Conservation (phyloP, 1,139 yeast species). For the Candida neerlandica region DNA sequence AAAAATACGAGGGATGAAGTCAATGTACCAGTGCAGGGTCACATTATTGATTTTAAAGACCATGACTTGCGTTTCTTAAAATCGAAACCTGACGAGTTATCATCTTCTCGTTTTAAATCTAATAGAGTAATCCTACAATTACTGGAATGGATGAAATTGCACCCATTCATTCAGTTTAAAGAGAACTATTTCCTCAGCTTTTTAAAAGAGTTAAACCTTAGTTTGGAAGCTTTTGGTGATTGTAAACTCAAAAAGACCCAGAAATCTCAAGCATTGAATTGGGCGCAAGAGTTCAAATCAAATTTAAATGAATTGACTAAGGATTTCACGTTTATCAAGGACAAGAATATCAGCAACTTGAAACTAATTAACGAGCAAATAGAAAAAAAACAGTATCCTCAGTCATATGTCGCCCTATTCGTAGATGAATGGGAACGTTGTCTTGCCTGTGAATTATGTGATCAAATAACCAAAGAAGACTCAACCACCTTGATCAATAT, state of each 20-base stretch:
- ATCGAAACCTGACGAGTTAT: slow-evolving; percentile 12
- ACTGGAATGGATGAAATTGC: slow-evolving; percentile 43
- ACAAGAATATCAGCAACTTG: neutral
- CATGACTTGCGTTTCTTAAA: slow-evolving; percentile 38
- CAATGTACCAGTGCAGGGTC: slow-evolving; percentile 26
- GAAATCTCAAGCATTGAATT: slow-evolving; percentile 21
- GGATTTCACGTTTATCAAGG: slow-evolving; percentile 18
- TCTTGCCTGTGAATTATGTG: slow-evolving; percentile 22
- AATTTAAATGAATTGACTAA: slow-evolving; percentile 21
- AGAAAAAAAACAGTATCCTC: slow-evolving; percentile 4
- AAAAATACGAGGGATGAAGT: slow-evolving; percentile 1
- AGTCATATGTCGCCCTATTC: slow-evolving; percentile 14
- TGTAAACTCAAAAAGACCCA: slow-evolving; percentile 14
- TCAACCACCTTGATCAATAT: slow-evolving; percentile 29
- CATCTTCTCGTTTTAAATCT: slow-evolving; percentile 21
- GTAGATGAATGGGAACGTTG: slow-evolving; percentile 20
- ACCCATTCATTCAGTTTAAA: slow-evolving; percentile 38
- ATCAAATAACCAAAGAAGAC: slow-evolving; percentile 24
- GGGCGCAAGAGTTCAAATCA: slow-evolving; percentile 20
- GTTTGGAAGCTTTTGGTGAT: slow-evolving; percentile 16
- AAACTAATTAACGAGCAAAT: slow-evolving; percentile 7
- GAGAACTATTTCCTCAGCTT: slow-evolving; percentile 27
- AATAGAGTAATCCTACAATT: slow-evolving; percentile 30
- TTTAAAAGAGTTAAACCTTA: slow-evolving; percentile 15
- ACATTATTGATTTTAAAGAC: slow-evolving; percentile 37